Conservation (phyloP, 345 rosid species). For the Angophora floribunda region DNA sequence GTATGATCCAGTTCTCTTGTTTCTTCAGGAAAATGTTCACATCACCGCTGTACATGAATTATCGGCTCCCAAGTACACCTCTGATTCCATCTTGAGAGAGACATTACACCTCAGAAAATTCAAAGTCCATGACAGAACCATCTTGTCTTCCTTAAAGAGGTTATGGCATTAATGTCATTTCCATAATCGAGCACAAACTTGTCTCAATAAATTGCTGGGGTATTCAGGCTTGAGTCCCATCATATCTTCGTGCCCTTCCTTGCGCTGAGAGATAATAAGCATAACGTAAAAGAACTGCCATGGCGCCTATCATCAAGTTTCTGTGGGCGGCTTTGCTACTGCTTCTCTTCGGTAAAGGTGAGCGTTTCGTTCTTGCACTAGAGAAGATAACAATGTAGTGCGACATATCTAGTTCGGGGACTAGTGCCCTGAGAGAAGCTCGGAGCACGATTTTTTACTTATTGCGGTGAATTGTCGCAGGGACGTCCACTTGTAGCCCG, state of each 20-base stretch:
- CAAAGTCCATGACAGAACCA: too few species aligned
- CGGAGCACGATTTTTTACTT: not conserved
- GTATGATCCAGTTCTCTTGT: not conserved
- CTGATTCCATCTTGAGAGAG: too few species aligned
- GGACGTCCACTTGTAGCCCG: not conserved
- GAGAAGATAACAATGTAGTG: not conserved
- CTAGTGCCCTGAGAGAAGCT: not conserved
- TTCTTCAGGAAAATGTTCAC: not conserved
- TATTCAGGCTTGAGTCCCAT: not conserved
- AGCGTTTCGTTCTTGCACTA: not conserved
- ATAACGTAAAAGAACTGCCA: not conserved
- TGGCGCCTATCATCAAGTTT: not conserved
- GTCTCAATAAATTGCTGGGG: not conserved
- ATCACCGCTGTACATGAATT: too few species aligned
- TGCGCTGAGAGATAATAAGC: not conserved
- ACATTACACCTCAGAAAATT: too few species aligned
- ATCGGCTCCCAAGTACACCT: too few species aligned
- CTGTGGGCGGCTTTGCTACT: not conserved
- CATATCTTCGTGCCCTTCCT: not conserved
- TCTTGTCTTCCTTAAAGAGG: too few species aligned
- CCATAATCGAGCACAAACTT: not conserved
- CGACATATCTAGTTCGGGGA: not conserved
- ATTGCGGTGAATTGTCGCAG: rapidly evolving
- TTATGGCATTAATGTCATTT: not conserved
- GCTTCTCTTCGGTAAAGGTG: not conserved